Base-by-base conservation (phyloP, 2,329 filamentous ascomycete genomes). In the Colletotrichum camelliae region DNA sequence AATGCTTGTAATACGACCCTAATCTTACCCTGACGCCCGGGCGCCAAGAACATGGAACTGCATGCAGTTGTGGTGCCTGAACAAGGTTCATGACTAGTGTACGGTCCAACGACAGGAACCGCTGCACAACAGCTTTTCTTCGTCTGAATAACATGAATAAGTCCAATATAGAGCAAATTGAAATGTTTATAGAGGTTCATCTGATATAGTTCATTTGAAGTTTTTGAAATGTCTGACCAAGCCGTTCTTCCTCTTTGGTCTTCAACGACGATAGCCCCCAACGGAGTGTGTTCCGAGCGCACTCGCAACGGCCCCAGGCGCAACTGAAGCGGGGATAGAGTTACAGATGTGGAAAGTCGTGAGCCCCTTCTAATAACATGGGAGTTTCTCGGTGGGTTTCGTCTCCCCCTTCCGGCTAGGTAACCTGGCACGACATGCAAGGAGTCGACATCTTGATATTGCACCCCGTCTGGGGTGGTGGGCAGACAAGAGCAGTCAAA, bases 1-100 rank as follows among this genome's bases (percentile, higher is more conserved):
- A 29, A 39, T 60, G 67, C 69, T 60, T 72, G 61, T 29, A 66
- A 65, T 73, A 65, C 64, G 73, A 75, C 73, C 39, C 39, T 73
- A 69, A 71, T 72, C 72, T 74, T 74, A 61, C 57, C 64, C 21
- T 55, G 70, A 60, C 24, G 57, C 67, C 64, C 48, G 65, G 18
- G 13, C 65, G 65, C 64, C 48, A 68, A 75, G 64, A 24, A 29
- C 29, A 39, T 52, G 29, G 16, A 35, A 65, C 58, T 58, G 65
- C 58, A 69, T 58, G 64, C 48, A 58, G 16, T 64, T 39, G 29
- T 33, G 68, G 57, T 64, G 57, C n/a, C 37, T n/a, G 58, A 65
- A 37, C 73, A 75, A 62, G 73, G 73, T 73, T 55, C 70, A 75
- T 75, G 73, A 75, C 73, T 75, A 73, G 70, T 65, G 64, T 8